These are phyloP conservation scores for Colletotrichum incanum DNA, from an alignment of 2,329 filamentous ascomycete genomes.

Conservation along the genomic window DNA sequence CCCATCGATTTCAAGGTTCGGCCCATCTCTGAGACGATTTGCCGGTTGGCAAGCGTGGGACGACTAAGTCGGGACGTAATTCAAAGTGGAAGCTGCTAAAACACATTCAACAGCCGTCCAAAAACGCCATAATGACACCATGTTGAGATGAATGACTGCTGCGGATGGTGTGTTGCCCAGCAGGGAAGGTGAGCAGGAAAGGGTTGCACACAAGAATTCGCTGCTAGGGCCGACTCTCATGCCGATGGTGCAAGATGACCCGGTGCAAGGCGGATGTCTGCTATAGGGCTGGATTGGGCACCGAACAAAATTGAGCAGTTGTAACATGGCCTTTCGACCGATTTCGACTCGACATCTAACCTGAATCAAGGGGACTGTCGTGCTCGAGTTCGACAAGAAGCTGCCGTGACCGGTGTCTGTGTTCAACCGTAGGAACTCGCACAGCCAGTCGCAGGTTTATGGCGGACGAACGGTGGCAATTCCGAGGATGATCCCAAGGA, in stretches of 20 bases:
- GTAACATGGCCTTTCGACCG: neutral
- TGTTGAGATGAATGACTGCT: neutral
- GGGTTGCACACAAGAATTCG: constrained; percentile 7
- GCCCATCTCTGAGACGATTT: neutral
- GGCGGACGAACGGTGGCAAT: neutral
- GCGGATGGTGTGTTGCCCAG: neutral
- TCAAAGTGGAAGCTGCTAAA: constrained; percentile 1
- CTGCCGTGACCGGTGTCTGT: too few relatives aligned
- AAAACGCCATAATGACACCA: neutral
- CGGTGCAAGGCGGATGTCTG: neutral
- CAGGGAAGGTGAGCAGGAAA: constrained; percentile 11
- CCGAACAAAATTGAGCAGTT: neutral
- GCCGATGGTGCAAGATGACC: neutral
- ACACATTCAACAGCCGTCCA: neutral
- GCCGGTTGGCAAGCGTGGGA: neutral
- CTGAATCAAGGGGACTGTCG: neutral
- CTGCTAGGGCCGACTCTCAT: neutral
- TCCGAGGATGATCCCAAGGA: neutral
- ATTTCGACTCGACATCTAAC: neutral
- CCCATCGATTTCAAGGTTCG: neutral
- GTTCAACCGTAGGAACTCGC: neutral
- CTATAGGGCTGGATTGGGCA: constrained; percentile 5
- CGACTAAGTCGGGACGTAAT: constrained; percentile 3
- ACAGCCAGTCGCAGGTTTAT: neutral
- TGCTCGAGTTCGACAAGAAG: neutral